Evolutionary conservation across 2,329 filamentous ascomycete genomes (phyloP).

Genomic region (Fusarium oligoseptatum): DNA sequence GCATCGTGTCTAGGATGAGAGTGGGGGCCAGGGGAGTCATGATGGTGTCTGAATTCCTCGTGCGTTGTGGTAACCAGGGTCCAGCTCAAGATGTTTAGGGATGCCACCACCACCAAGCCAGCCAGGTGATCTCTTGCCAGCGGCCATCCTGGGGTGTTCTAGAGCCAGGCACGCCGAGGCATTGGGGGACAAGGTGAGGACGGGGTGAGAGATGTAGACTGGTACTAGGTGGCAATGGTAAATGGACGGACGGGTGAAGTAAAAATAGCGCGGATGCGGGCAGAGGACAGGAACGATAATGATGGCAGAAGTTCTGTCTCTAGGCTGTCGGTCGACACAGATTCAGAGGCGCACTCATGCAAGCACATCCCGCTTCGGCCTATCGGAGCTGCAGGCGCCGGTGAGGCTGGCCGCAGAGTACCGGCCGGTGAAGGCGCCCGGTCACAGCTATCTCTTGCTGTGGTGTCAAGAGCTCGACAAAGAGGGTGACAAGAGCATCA

Average conservation of each 20-base stretch:
- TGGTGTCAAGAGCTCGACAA: conserved; percentile 1
- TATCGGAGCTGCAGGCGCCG: conserved; percentile 35
- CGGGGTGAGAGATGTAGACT: background rate
- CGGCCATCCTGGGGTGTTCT: background rate
- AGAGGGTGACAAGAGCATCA: conserved; percentile 2
- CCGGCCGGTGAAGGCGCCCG: conserved; percentile 23
- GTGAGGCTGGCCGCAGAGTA: conserved; percentile 37
- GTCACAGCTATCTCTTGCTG: conserved; percentile 5
- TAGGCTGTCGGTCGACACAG: conserved; percentile 1
- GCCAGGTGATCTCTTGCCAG: background rate
- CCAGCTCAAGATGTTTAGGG: background rate
- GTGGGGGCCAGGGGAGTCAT: background rate
- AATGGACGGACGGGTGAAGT: conserved; percentile 5
- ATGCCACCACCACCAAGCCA: background rate
- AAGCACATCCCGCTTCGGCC: conserved; percentile 18
- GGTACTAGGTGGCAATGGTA: background rate
- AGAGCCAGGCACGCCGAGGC: conserved; percentile 8
- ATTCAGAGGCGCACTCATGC: conserved; percentile 13
- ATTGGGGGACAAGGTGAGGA: background rate
- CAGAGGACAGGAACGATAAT: conserved; percentile 13
- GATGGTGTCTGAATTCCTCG: background rate
- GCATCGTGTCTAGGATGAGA: background rate
- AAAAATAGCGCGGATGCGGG: conserved; percentile 21
- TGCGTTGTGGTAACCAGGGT: background rate
- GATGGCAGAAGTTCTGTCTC: conserved; percentile 19